These are phyloP conservation scores for Penicillium psychrosexuale DNA, from an alignment of 2,329 filamentous ascomycete genomes.

Conservation along the genomic window DNA sequence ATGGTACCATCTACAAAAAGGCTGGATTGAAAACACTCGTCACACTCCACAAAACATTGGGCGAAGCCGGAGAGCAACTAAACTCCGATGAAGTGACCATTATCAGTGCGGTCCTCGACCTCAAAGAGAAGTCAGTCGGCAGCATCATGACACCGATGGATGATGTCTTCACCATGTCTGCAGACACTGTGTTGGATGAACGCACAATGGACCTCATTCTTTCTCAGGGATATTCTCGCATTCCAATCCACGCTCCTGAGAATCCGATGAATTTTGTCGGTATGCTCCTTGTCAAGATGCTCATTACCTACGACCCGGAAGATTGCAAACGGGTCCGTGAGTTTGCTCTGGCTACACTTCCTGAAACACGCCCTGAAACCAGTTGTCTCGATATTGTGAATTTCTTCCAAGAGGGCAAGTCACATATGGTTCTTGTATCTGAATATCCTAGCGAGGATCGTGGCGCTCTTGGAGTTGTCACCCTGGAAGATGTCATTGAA, in stretches of 20 bases:
- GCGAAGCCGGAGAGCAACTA: conserved; percentile 76
- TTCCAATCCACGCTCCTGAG: conserved; percentile 86
- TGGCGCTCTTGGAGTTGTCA: conserved; percentile 89
- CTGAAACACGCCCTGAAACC: conserved; percentile 90
- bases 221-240: conserved; percentile 89
- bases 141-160: conserved; percentile 99
- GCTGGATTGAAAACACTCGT: conserved; percentile 94
- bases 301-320: conserved; percentile 97
- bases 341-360: conserved; percentile 87
- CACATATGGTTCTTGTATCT: conserved; percentile 96
- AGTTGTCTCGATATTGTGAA: conserved; percentile 98
- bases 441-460: conserved; percentile 85
- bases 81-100: conserved; percentile 99
- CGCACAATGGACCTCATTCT: conserved; percentile 91
- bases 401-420: conserved; percentile 99
- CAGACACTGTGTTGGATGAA: conserved; percentile 89
- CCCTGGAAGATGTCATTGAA: conserved; percentile 95
- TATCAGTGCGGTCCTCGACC: conserved; percentile 90
- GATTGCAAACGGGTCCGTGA: conserved; percentile 83
- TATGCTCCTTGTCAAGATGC: conserved; percentile 97
- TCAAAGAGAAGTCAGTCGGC: conserved; percentile 93
- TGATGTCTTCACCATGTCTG: conserved; percentile 95
- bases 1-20: conserved; percentile 97
- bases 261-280: conserved; percentile 87
- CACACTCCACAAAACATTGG: conserved; percentile 87